Evolutionary conservation across 768 basidiomycete species (phyloP), one percentile per base, ranked within the genome.

Genomic region (Kwoniella heveanensis): DNA sequence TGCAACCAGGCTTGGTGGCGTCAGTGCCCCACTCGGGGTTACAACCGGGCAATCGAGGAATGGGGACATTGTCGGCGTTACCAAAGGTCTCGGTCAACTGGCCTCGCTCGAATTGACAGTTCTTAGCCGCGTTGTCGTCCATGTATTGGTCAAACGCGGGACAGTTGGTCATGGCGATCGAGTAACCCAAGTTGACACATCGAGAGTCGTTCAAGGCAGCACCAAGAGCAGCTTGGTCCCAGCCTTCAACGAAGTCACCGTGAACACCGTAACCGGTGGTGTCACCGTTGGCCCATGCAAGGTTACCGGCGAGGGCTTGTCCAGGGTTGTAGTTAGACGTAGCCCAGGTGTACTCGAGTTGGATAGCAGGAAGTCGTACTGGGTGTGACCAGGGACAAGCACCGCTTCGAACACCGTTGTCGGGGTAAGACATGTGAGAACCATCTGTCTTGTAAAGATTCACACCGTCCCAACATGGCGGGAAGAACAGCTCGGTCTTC

Each of bases 251-350:
- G 39, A 76, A 77, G 50, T 74, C 72, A 29, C 63, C 76, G 58
- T 77, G 78, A 67, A 85, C 83, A 72, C 86, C 87, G 70, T 85
- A 86, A 10, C 86, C 86, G 37, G 86, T 87, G 12, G 83, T 83
- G 70, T 88, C 88, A 36, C 88, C 88, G 65, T 85, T 79, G 21
- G 87, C 82, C 75, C 75, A 77, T 30, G 67, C 68, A 4, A 75
- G 60, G 52, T 75, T 67, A 24, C 77, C 77, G 26, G 60, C 60
- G 22, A 73, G 50, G 37, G 64, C 44, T 24, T 47, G 46, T 46
- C 61, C 8, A 86, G 77, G 77, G 84, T 39, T 62, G 47, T 54
- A 61, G 21, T 62, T 59, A 17, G 62, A 65, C 27, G 65, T 64
- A 36, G 58, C 25, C 64, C 63, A 74, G 24, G 68, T 70, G 65